phyloP scores from a whole-genome alignment of 2,329 filamentous ascomycete genomes.

The Chaetoscypha palmicola region DNA sequence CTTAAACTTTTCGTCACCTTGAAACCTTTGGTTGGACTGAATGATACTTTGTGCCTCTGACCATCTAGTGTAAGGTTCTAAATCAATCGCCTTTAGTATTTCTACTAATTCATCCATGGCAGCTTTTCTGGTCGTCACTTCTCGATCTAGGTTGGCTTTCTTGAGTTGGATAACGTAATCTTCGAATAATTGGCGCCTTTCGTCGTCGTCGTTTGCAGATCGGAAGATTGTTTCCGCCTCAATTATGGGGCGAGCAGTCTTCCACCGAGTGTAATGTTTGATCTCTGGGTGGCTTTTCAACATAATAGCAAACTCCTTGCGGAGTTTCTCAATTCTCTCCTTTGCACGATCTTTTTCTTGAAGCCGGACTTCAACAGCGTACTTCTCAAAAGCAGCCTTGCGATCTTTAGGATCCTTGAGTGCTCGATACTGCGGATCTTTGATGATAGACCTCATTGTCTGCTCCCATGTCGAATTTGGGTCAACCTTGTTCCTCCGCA shows the following conservation, averaged over 20 bases:
- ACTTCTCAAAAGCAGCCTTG: slow-evolving; percentile 89
- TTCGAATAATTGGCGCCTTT: slow-evolving; percentile 84
- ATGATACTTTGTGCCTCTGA: slow-evolving; percentile 80
- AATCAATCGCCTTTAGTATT: slow-evolving; percentile 69
- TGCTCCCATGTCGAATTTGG: slow-evolving; percentile 92
- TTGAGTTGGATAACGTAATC: slow-evolving; percentile 86
- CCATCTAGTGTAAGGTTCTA: slow-evolving; percentile 95
- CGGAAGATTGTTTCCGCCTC: slow-evolving; percentile 94
- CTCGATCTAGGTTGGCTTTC: slow-evolving; percentile 69
- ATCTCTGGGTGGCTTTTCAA: slow-evolving; percentile 94
- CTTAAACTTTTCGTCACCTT: slow-evolving; percentile 78
- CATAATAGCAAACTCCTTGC: slow-evolving; percentile 93
- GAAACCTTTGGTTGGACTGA: slow-evolving; percentile 68
- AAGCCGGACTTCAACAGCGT: slow-evolving; percentile 78
- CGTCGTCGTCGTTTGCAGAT: slow-evolving; percentile 78
- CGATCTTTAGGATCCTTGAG: slow-evolving; percentile 89
- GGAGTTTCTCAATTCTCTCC: slow-evolving; percentile 84
- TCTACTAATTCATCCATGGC: slow-evolving; percentile 79
- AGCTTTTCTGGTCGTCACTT: slow-evolving; percentile 63
- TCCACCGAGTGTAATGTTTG: slow-evolving; percentile 95
- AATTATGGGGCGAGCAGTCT: slow-evolving; percentile 87
- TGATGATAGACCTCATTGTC: slow-evolving; percentile 76
- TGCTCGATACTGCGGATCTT: slow-evolving; percentile 86
- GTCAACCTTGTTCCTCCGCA: slow-evolving; percentile 78
- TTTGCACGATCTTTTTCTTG: slow-evolving; percentile 94